Evolutionary conservation across 2,329 filamentous ascomycete species (phyloP), one percentile per base, ranked within the genome.

Genomic region (Aureobasidium sp.): DNA sequence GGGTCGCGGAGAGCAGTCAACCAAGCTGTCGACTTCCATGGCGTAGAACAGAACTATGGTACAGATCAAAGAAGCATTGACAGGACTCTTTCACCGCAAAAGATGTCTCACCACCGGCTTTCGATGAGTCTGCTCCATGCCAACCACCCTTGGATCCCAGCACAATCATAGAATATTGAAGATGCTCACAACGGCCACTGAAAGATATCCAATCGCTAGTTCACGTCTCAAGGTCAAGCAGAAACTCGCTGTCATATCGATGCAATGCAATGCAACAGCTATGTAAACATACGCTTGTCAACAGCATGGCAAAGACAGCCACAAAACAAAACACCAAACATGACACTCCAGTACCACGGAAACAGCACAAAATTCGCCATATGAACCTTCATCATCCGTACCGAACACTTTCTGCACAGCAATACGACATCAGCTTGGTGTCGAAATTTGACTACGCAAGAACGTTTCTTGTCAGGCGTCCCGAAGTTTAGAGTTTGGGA

Each of bases 391-490:
- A 56, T 44, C 27, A 14, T 35, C 27, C 40, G 27, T 45, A 57
- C 53, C 53, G 12, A 57, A 57, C 39, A 57, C 14, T 31, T 12
- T 11, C 9, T 29, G 40, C 53, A 5, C 27, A 44, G 40, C 53
- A 35, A 57, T 39, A 48, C 45, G 45, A 24, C 45, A 31, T 22
- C 17, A 17, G 37, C 27, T 29, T 19, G 29, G 11, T 44, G 27
- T 44, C n/a, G 39, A 57, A 45, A 45, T 42, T 39, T 39, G 40
- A 45, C 27, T 17, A 54, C 53, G 53, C 40, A 57, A 57, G 37
- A 57, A 45, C 53, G 53, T 57, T 57, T 45, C 54, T 58, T 58
- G 54, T 58, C 54, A 58, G 54, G 54, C 54, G 54, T 58, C 42
- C 53, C 40, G 29, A 27, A 48, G 29, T 57, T 57, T 57, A 57